These are phyloP conservation scores for Emydomyces testavorans DNA, from an alignment of 2,329 filamentous ascomycete species.

Conservation along the genomic window DNA sequence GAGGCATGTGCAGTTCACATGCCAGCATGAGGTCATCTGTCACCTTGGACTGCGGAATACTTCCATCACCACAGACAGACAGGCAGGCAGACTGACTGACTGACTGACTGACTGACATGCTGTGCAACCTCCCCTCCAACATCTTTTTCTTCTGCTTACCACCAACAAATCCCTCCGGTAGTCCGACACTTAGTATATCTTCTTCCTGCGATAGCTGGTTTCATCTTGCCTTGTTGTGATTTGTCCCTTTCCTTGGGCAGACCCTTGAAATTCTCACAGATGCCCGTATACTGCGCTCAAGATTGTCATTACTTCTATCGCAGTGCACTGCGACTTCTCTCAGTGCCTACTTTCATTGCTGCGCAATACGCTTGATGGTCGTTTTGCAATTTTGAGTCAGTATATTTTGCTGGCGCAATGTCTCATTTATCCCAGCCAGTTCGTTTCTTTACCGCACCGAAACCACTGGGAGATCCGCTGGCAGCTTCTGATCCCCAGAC, in stretches of 20 bases:
- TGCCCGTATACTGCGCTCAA: slow-evolving; percentile 72
- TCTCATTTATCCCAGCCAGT: slow-evolving; percentile 52
- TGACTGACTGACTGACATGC: too few relatives aligned
- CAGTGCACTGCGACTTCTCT: slow-evolving; percentile 75
- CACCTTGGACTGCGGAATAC: too few relatives aligned
- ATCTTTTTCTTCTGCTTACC: too few relatives aligned
- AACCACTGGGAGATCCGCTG: slow-evolving; percentile 60
- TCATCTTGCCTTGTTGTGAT: too few relatives aligned
- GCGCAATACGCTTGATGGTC: slow-evolving; percentile 55
- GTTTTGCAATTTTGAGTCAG: not conserved
- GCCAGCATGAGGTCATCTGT: too few relatives aligned
- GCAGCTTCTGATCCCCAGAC: slow-evolving; percentile 27
- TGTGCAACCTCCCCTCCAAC: too few relatives aligned
- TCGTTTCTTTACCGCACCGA: slow-evolving; percentile 59
- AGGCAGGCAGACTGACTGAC: too few relatives aligned
- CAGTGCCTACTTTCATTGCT: slow-evolving; percentile 66
- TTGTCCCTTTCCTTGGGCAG: slow-evolving; percentile 28
- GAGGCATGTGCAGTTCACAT: too few relatives aligned
- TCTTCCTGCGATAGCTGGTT: too few relatives aligned
- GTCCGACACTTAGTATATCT: too few relatives aligned
- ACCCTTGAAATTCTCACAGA: slow-evolving; percentile 27
- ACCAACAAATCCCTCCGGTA: too few relatives aligned
- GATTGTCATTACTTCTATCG: slow-evolving; percentile 91
- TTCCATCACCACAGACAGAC: too few relatives aligned
- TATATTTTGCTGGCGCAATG: slow-evolving; percentile 35